Conservation (phyloP, 441 rosid genomes). For the Isatis lusitanica region DNA sequence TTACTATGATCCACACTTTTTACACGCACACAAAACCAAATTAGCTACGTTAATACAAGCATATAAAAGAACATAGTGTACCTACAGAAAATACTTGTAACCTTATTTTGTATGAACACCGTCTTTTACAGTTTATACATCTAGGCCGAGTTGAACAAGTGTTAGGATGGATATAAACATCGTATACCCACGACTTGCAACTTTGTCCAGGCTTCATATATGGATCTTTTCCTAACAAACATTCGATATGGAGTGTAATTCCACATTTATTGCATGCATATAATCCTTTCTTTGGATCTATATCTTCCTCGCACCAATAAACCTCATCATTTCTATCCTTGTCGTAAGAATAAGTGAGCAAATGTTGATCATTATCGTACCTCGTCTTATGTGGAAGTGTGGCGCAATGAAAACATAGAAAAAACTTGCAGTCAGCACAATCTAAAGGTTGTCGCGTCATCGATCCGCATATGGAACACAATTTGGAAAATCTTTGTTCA, state of each 20-base stretch:
- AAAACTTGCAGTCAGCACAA: not conserved
- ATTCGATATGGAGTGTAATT: not conserved
- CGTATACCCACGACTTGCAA: too few relatives aligned
- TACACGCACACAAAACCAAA: too few relatives aligned
- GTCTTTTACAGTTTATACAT: not conserved
- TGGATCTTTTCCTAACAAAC: too few relatives aligned
- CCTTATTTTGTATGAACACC: not conserved
- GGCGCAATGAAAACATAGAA: constrained; percentile 4
- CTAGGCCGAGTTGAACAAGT: not conserved
- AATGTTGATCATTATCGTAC: not conserved
- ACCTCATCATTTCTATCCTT: not conserved
- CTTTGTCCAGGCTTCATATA: too few relatives aligned
- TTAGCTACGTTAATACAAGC: not conserved
- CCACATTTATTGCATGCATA: not conserved
- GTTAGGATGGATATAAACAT: not conserved
- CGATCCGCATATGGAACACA: not conserved
- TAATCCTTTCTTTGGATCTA: not conserved
- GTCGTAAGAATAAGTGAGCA: not conserved
- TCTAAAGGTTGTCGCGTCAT: not conserved
- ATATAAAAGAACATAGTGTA: not conserved
- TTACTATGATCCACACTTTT: too few relatives aligned
- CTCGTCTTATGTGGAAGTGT: not conserved
- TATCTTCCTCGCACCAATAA: not conserved
- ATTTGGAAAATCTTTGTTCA: not conserved
- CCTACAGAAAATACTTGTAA: too few relatives aligned